These are phyloP conservation scores for Colletotrichum kahawae DNA, from an alignment of 2,329 filamentous ascomycete genomes.

Conservation along the genomic window DNA sequence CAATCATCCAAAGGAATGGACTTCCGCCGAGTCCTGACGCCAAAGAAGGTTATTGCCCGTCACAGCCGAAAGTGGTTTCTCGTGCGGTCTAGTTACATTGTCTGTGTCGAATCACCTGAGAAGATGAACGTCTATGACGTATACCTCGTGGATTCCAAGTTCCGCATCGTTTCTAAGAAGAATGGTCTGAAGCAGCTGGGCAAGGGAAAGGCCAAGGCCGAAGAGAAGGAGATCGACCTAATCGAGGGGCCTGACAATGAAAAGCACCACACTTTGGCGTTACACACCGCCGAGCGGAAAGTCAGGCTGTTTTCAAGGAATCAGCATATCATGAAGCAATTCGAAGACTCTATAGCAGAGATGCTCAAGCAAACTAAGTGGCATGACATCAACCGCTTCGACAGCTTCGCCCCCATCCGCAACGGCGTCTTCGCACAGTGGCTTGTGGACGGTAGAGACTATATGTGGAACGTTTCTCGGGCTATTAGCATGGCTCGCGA, in stretches of 20 bases:
- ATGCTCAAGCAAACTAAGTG: slow-evolving; percentile 87
- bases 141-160: slow-evolving; percentile 91
- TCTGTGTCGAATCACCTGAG: slow-evolving; percentile 97
- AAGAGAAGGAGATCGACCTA: slow-evolving; percentile 58
- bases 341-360: slow-evolving; percentile 87
- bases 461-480: slow-evolving; percentile 99
- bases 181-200: slow-evolving; percentile 57
- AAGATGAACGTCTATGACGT: slow-evolving; percentile 99
- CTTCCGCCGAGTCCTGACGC: slow-evolving; percentile 80
- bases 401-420: slow-evolving; percentile 91
- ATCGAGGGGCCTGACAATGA: slow-evolving; percentile 39
- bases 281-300: slow-evolving; percentile 92
- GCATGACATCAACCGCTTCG: slow-evolving; percentile 84
- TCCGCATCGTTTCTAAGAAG: slow-evolving; percentile 79
- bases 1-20: slow-evolving; percentile 89
- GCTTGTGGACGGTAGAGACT: slow-evolving; percentile 95
- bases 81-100: slow-evolving; percentile 96
- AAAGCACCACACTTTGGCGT: slow-evolving; percentile 83
- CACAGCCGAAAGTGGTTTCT: slow-evolving; percentile 97
- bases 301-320: slow-evolving; percentile 90
- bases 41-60: slow-evolving; percentile 77
- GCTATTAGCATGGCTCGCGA: slow-evolving; percentile 97
- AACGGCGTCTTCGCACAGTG: slow-evolving; percentile 89
- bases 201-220: slow-evolving; percentile 48
- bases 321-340: slow-evolving; percentile 87